These are phyloP conservation scores for Melaleuca quinquenervia DNA, from an alignment of 345 rosid species.

Conservation along the genomic window DNA sequence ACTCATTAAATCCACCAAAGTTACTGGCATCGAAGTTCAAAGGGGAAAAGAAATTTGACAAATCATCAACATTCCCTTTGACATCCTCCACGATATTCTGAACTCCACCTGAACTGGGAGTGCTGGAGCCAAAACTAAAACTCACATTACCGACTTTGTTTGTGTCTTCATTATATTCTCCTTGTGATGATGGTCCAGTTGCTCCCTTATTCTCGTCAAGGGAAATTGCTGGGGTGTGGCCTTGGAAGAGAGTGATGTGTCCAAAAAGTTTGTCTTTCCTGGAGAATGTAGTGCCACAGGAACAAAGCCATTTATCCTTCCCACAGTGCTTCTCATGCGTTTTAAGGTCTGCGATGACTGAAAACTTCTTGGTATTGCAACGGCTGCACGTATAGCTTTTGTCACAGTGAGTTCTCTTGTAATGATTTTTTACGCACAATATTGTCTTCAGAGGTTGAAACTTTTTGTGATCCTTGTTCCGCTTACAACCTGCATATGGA, in stretches of 20 bases:
- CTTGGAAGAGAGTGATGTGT: slow-evolving; percentile 90
- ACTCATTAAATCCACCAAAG: slow-evolving; percentile 82
- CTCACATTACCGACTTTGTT: slow-evolving; percentile 22
- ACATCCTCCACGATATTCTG: slow-evolving; percentile 41
- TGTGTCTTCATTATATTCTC: slow-evolving; percentile 23
- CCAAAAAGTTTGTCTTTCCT: slow-evolving; percentile 98
- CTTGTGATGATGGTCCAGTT: slow-evolving; percentile 22
- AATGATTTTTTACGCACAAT: slow-evolving; percentile 89
- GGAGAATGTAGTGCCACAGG: slow-evolving; percentile 93
- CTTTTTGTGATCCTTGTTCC: slow-evolving; percentile 94
- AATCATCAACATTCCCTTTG: slow-evolving; percentile 43
- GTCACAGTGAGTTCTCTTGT: slow-evolving; percentile 94
- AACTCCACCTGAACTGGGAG: slow-evolving; percentile 13
- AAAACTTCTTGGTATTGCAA: slow-evolving; percentile 91
- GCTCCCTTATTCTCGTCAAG: slow-evolving; percentile 52
- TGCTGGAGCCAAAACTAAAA: slow-evolving; percentile 23
- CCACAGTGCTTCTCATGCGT: slow-evolving; percentile 99
- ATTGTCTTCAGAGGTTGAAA: slow-evolving; percentile 94
- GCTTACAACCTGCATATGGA: slow-evolving; percentile 86
- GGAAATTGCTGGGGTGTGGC: slow-evolving; percentile 93
- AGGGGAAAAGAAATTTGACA: slow-evolving; percentile 48
- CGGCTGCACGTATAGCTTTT: slow-evolving; percentile 85
- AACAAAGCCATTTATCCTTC: slow-evolving; percentile 93
- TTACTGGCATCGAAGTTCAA: slow-evolving; percentile 62
- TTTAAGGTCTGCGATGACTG: slow-evolving; percentile 90